Evolutionary conservation across 768 basidiomycete genomes (phyloP).

Genomic region (Podaxis carcinomalis): DNA sequence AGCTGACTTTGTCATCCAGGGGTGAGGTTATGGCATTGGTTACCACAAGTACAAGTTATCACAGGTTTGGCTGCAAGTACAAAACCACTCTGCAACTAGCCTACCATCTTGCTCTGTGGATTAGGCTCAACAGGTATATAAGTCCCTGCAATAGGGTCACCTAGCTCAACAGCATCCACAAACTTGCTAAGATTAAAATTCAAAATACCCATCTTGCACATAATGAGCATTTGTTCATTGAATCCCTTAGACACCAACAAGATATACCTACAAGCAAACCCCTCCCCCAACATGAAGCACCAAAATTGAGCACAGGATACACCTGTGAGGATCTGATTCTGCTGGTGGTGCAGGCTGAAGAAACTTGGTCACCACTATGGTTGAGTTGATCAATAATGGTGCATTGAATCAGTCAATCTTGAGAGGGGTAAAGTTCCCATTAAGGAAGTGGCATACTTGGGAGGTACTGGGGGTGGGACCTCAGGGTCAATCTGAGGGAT

Average conservation of each 20-base stretch:
- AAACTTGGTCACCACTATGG: constrained; percentile 35
- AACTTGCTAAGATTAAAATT: constrained; percentile 42
- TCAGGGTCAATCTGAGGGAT: constrained; percentile 40
- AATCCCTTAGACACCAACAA: constrained; percentile 43
- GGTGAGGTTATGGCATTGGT: too few species aligned
- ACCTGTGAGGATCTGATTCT: neutral
- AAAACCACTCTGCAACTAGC: too few species aligned
- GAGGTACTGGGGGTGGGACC: constrained; percentile 41
- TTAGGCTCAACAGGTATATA: constrained; percentile 36
- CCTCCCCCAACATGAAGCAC: neutral
- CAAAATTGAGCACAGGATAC: neutral
- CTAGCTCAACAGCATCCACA: constrained; percentile 34
- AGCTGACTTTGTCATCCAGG: too few species aligned
- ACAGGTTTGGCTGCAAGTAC: too few species aligned
- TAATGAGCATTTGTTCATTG: constrained; percentile 34
- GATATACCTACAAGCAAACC: constrained; percentile 28
- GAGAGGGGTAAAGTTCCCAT: constrained; percentile 30
- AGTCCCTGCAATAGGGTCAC: constrained; percentile 43
- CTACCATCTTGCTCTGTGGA: neutral
- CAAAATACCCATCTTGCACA: constrained; percentile 26
- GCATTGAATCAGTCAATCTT: neutral
- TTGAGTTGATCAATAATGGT: constrained; percentile 29
- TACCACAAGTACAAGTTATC: too few species aligned
- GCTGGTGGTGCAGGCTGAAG: constrained; percentile 28
- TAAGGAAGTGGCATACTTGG: constrained; percentile 47